Conservation (phyloP, 2,329 filamentous ascomycete genomes). For the Fusarium chuoi region DNA sequence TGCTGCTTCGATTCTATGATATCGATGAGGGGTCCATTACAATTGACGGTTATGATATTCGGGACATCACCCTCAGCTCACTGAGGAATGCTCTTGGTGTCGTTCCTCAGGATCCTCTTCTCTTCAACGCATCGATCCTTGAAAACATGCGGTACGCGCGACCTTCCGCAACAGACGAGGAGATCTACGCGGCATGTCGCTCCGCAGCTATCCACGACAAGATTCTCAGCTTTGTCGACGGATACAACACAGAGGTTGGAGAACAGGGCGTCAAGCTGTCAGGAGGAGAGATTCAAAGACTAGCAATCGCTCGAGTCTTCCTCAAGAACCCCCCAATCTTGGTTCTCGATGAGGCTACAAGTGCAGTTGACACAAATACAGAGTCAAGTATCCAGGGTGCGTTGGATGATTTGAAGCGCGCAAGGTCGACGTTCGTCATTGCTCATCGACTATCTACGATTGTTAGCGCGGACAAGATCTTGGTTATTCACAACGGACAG, state of each 20-base stretch:
- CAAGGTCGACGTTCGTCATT: slow-evolving; percentile 63
- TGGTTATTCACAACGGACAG: slow-evolving; percentile 63
- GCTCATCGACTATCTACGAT: slow-evolving; percentile 56
- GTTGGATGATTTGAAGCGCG: slow-evolving; percentile 56
- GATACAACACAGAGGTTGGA: slow-evolving; percentile 57
- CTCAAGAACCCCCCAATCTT: slow-evolving; percentile 67
- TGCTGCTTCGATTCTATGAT: slow-evolving; percentile 71
- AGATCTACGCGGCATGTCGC: slow-evolving; percentile 69
- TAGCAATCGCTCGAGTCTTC: slow-evolving; percentile 65
- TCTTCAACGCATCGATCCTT: slow-evolving; percentile 73
- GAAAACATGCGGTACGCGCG: slow-evolving; percentile 73
- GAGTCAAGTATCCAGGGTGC: slow-evolving; percentile 58
- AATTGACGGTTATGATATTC: slow-evolving; percentile 69
- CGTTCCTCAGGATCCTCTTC: slow-evolving; percentile 71
- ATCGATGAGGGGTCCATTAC: slow-evolving; percentile 62
- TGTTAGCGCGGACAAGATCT: slow-evolving; percentile 61
- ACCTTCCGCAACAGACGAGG: slow-evolving; percentile 68
- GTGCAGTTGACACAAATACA: slow-evolving; percentile 59
- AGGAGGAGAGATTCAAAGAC: slow-evolving; percentile 66
- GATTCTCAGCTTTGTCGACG: slow-evolving; percentile 66
- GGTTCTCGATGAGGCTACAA: slow-evolving; percentile 75
- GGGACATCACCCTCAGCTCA: slow-evolving; percentile 66
- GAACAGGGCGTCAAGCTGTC: slow-evolving; percentile 69
- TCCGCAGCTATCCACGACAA: slow-evolving; percentile 73
- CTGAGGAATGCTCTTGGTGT: slow-evolving; percentile 69